Evolutionary conservation across 768 basidiomycete species (phyloP).

Genomic region (Kwoniella pini): DNA sequence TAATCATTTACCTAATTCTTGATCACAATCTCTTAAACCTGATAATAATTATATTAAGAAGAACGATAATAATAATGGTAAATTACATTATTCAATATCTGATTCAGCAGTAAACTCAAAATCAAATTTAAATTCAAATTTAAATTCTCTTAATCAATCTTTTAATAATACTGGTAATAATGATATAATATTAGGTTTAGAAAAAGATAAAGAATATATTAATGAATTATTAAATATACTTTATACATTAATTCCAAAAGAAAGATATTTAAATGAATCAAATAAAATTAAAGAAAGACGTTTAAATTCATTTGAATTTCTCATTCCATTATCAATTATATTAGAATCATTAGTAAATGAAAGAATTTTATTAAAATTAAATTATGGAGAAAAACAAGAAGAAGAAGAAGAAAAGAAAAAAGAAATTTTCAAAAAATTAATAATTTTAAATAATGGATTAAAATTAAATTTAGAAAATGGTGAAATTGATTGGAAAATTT

Average conservation of each 20-base stretch:
- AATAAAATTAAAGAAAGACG: neutral
- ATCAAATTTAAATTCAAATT: neutral
- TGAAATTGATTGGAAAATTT: slow-evolving; percentile 33
- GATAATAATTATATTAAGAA: neutral
- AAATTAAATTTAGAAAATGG: slow-evolving; percentile 21
- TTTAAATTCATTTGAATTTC: slow-evolving; percentile 26
- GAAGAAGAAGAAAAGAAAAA: neutral
- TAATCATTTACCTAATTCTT: neutral
- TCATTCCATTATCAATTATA: slow-evolving; percentile 33
- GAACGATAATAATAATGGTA: neutral
- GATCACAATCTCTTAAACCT: neutral
- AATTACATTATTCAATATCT: slow-evolving; percentile 5
- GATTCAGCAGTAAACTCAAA: slow-evolving; percentile 2
- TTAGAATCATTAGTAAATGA: slow-evolving; percentile 44
- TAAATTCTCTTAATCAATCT: neutral
- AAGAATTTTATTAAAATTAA: slow-evolving; percentile 20
- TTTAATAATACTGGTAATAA: neutral
- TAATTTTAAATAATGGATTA: slow-evolving; percentile 14
- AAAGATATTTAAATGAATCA: neutral
- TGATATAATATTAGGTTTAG: neutral
- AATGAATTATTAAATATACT: slow-evolving; percentile 5
- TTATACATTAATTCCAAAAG: slow-evolving; percentile 11
- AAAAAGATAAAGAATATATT: neutral
- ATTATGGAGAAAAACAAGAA: neutral
- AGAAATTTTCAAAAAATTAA: slow-evolving; percentile 2